Base-by-base conservation (phyloP, 164 flowering plant genomes). In the Vitis labrusca region DNA sequence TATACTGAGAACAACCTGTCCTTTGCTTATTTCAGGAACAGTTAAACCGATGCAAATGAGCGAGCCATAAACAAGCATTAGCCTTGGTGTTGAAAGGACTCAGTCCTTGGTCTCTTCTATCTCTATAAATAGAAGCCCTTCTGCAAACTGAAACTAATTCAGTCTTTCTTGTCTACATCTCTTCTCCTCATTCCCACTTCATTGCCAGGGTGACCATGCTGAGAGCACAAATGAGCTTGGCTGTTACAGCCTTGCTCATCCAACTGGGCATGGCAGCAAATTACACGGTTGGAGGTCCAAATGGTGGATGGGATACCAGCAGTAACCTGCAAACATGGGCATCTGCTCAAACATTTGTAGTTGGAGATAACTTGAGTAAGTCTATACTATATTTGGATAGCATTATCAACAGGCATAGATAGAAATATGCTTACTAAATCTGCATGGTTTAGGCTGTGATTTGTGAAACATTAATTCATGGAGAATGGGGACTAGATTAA, bases 301-400 rank as follows among this genome's bases (percentile, higher is more conserved):
- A 61, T 17, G 91, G 91, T 9, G 69, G 80, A 12, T 90, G 95
- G 93, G 91, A 87, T 68, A 50, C 70, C 10, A 8, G 62, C 66
- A 78, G 87, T 11, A 50, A 81, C 75, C 67, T 85, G 15, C 63
- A 73, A 70, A 9, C 87, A 4, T 89, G 93, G 96, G 85, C 82
- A 5, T 49, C 83, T 7, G 64, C 83, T 0, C 73, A 77, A 15
- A 37, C 65, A 14, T 88, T 91, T 69, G 1, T 8, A 0, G 82
- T 76, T 10, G 91, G 91, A 52, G 96, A 87, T 56, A 82, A 68
- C 59, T 77, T 91, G 32, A 50, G 93, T 88, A 73, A 86, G 86
- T 76, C 17, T 10, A 16, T 19, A 3, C 27, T 15, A 32, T 13
- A 47, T 8, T 9, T 15, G 29, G 50, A 32, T 57, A 4, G 9